A percentile compares a stretch with the other conserved stretches of the same genome.
These are phyloP conservation scores for Sphenostylis stenocarpa DNA, from an alignment of 306 rosid genomes.

Conservation along the genomic window DNA sequence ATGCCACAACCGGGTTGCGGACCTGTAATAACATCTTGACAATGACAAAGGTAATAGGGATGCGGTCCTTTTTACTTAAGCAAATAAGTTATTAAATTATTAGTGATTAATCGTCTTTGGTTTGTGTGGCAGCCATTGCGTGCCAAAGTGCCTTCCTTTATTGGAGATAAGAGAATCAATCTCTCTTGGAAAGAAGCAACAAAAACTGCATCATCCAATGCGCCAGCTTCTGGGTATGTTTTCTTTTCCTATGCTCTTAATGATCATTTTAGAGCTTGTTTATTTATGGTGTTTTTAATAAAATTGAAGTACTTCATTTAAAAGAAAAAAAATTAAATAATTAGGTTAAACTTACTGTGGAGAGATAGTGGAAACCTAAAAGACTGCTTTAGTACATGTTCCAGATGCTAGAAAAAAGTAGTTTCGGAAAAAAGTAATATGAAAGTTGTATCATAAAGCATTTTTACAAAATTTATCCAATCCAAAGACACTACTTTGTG, in stretches of 20 bases:
- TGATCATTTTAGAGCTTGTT: not conserved
- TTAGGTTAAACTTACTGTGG: not conserved
- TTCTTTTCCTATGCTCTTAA: conserved; percentile 16
- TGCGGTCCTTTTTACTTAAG: conserved; percentile 1
- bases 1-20: conserved; percentile 90
- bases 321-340: too few relatives aligned
- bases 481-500: not conserved
- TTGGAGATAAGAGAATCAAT: conserved; percentile 85
- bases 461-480: not conserved
- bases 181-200: conserved; percentile 93
- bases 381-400: not conserved
- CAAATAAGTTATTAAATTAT: not conserved
- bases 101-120: not conserved
- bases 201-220: conserved; percentile 51
- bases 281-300: not conserved
- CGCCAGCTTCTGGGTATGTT: conserved; percentile 66
- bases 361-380: not conserved
- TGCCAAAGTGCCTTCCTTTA: conserved; percentile 78
- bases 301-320: not conserved
- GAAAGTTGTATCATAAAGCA: not conserved
- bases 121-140: conserved; percentile 48
- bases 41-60: conserved; percentile 72
- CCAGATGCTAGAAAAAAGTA: not conserved
- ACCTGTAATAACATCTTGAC: conserved; percentile 91
- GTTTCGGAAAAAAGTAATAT: not conserved